These are phyloP conservation scores for Hyparrhenia diplandra DNA, from an alignment of 176 grass and related monocot species.

Conservation along the genomic window DNA sequence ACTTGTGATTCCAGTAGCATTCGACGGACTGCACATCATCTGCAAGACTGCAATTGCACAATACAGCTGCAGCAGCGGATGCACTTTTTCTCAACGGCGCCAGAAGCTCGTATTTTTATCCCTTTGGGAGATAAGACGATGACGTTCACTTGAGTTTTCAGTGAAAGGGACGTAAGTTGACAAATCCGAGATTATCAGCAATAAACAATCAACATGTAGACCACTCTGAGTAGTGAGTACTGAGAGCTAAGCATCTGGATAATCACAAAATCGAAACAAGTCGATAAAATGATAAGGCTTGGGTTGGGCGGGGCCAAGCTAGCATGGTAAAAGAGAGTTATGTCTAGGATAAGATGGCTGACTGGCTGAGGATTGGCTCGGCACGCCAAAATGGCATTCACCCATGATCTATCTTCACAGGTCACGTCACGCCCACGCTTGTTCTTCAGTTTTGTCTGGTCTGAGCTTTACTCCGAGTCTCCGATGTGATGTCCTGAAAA, in stretches of 20 bases:
- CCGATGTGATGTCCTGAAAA: not conserved
- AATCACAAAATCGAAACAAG: not conserved
- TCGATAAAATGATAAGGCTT: not conserved
- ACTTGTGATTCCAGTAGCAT: not conserved
- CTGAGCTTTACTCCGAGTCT: not conserved
- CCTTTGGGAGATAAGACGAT: constrained; percentile 11
- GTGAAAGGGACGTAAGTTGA: constrained; percentile 1
- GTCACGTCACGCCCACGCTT: too few species aligned
- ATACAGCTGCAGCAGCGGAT: not conserved
- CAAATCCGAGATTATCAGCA: not conserved
- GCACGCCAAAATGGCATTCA: not conserved
- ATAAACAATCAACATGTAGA: constrained; percentile 3
- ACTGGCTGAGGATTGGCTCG: not conserved
- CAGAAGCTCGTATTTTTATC: not conserved
- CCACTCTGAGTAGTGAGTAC: not conserved
- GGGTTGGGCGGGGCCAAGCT: not conserved
- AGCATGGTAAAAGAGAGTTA: not conserved
- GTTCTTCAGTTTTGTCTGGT: not conserved
- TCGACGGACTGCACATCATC: not conserved
- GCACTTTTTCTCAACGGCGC: not conserved
- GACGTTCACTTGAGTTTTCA: not conserved
- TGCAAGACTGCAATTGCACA: not conserved
- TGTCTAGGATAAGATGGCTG: not conserved
- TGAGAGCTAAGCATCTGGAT: not conserved
- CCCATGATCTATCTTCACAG: not conserved